phyloP scores from a whole-genome alignment of 176 grass and related monocot genomes.

The Phoenix roebelenii region DNA sequence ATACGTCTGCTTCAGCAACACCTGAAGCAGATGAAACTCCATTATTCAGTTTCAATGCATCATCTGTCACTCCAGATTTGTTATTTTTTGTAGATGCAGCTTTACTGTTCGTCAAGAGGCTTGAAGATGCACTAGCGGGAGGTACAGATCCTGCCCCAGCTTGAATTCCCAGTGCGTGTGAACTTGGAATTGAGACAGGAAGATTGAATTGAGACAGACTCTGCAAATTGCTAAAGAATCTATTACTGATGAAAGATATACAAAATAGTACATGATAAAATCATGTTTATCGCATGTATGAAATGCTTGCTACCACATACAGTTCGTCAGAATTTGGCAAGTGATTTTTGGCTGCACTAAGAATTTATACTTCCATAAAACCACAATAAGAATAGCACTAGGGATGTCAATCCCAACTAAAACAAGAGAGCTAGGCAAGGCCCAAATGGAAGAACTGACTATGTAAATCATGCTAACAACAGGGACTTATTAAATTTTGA shows the following conservation, averaged over 20 bases:
- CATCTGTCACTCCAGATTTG: constrained; percentile 45
- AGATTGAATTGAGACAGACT: constrained; percentile 90
- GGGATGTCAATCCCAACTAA: too few relatives aligned
- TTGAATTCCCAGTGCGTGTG: constrained; percentile 48
- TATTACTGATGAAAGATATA: not conserved
- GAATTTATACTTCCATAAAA: too few relatives aligned
- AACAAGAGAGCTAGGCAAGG: too few relatives aligned
- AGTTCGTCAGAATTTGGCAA: too few relatives aligned
- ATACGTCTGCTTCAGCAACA: constrained; percentile 74
- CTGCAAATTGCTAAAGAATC: constrained; percentile 39
- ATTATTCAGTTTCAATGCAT: constrained; percentile 56
- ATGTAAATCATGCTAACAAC: too few relatives aligned
- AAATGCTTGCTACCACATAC: too few relatives aligned
- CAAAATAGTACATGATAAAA: not conserved
- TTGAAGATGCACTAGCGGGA: constrained; percentile 32
- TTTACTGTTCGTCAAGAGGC: constrained; percentile 33
- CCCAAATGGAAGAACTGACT: too few relatives aligned
- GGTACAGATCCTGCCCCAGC: constrained; percentile 32
- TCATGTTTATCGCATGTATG: too few relatives aligned
- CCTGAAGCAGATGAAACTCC: constrained; percentile 34
- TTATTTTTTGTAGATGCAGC: constrained; percentile 36
- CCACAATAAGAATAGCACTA: too few relatives aligned
- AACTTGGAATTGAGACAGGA: constrained; percentile 50
- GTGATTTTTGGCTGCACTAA: too few relatives aligned
- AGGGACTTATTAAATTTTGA: too few relatives aligned